A percentile compares a stretch with the other conserved stretches of the same genome.
Conservation (phyloP, 2,329 filamentous ascomycete genomes). For the Curvularia spicifera region DNA sequence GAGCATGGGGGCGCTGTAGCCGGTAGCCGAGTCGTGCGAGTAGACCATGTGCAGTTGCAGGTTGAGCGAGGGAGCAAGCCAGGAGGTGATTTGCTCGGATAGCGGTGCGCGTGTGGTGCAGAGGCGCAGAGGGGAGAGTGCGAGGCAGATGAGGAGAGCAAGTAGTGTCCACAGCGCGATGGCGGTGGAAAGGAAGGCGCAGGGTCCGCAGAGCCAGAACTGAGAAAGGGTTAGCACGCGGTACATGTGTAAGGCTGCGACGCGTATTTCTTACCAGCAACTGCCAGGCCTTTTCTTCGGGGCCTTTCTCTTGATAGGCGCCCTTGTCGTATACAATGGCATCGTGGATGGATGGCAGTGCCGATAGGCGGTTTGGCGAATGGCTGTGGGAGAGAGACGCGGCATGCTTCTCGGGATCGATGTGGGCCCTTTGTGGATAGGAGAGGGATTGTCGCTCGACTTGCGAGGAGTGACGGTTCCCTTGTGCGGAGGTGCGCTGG, state of each 20-base stretch:
- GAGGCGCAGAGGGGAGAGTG: conserved; percentile 61
- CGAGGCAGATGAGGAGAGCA: conserved; percentile 56
- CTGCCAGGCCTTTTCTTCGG: conserved; percentile 54
- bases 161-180: conserved; percentile 61
- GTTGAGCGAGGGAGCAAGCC: conserved; percentile 62
- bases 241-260: not conserved
- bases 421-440: conserved; percentile 36
- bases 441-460: conserved; percentile 19
- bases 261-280: conserved; percentile 46
- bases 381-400: conserved; percentile 27
- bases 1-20: conserved; percentile 53
- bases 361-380: conserved; percentile 29
- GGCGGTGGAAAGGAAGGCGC: conserved; percentile 61
- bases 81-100: conserved; percentile 57
- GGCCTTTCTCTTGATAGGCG: conserved; percentile 47
- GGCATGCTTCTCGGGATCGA: conserved; percentile 45
- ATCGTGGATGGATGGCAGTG: conserved; percentile 29
- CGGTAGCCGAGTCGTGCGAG: conserved; percentile 49
- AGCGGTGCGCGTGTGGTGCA: conserved; percentile 59
- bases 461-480: conserved; percentile 22
- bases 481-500: conserved; percentile 24
- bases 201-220: conserved; percentile 62
- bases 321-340: conserved; percentile 43
- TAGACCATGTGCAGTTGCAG: conserved; percentile 58
- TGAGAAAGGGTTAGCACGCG: conserved; percentile 32